These are phyloP conservation scores for Massariosphaeria phaeospora DNA, from an alignment of 495 filamentous ascomycete genomes.

Conservation along the genomic window DNA sequence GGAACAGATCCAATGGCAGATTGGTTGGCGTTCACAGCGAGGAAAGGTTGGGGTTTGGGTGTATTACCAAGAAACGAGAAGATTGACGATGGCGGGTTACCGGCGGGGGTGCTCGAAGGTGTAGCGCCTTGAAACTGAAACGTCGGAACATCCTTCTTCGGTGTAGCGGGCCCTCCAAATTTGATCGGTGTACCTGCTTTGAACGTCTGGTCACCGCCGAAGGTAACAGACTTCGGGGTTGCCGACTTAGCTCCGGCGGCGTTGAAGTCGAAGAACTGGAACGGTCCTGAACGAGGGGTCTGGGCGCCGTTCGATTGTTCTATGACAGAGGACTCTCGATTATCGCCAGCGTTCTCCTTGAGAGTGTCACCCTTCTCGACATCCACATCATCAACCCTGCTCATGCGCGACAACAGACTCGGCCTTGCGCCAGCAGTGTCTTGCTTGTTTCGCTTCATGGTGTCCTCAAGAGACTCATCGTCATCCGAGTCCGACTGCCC, in stretches of 20 bases:
- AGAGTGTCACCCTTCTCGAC: not conserved
- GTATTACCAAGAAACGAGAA: not conserved
- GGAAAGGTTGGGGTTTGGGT: not conserved
- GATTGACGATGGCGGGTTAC: too few species aligned
- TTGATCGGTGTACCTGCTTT: conserved; percentile 21
- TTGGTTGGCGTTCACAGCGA: not conserved
- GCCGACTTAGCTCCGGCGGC: conserved; percentile 5
- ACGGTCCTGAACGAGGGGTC: not conserved
- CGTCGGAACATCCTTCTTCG: not conserved
- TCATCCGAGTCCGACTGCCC: conserved; percentile 11
- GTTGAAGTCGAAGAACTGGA: conserved; percentile 12
- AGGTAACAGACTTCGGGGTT: not conserved
- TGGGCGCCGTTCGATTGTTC: not conserved
- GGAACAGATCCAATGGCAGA: not conserved
- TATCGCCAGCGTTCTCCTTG: not conserved
- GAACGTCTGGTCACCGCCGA: conserved; percentile 23
- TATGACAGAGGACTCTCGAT: not conserved
- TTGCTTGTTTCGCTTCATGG: conserved; percentile 17
- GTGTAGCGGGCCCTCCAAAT: conserved; percentile 4
- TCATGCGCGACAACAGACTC: conserved; percentile 6
- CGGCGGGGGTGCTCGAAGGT: not conserved
- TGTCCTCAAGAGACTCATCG: conserved; percentile 17
- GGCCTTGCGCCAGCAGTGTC: not conserved
- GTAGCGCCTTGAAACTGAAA: conserved; percentile 2
- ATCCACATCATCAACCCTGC: not conserved